These are phyloP conservation scores for Quercus gilva DNA, from an alignment of 306 rosid genomes.

Conservation along the genomic window DNA sequence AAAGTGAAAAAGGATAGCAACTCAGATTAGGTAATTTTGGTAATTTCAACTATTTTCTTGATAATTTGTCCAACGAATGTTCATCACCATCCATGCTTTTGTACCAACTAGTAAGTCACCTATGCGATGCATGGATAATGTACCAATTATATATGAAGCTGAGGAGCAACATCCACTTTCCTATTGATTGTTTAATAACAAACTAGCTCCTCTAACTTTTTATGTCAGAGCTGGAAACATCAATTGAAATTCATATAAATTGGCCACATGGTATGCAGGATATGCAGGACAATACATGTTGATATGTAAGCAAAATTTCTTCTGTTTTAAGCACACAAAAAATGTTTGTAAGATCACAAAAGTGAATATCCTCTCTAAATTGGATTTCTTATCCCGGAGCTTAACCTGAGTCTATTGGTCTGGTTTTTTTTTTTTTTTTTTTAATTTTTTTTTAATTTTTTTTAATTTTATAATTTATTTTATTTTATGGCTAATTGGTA, in stretches of 20 bases:
- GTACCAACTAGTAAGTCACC: background rate
- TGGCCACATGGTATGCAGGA: background rate
- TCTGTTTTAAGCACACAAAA: background rate
- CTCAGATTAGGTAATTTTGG: background rate
- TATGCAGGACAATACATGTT: background rate
- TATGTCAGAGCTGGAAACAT: background rate
- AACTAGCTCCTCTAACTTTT: background rate
- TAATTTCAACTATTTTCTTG: background rate
- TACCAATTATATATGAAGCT: background rate
- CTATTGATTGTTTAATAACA: background rate
- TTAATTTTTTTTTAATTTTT: no score
- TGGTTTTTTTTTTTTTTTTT: background rate
- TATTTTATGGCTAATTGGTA: background rate
- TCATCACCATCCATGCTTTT: background rate
- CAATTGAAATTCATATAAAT: background rate
- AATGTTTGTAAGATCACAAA: background rate
- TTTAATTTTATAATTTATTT: no score
- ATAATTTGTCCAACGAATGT: background rate
- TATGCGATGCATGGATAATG: no score
- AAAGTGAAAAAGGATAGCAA: background rate
- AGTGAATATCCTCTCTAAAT: background rate
- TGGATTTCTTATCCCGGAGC: background rate
- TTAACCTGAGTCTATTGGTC: background rate
- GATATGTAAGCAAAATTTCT: background rate
- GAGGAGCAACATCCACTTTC: background rate